Percentiles rank a stretch among this genome's conserved stretches.
Conservation (phyloP, 1,284 basidiomycete genomes). For the Bondarzewia mesenterica region DNA sequence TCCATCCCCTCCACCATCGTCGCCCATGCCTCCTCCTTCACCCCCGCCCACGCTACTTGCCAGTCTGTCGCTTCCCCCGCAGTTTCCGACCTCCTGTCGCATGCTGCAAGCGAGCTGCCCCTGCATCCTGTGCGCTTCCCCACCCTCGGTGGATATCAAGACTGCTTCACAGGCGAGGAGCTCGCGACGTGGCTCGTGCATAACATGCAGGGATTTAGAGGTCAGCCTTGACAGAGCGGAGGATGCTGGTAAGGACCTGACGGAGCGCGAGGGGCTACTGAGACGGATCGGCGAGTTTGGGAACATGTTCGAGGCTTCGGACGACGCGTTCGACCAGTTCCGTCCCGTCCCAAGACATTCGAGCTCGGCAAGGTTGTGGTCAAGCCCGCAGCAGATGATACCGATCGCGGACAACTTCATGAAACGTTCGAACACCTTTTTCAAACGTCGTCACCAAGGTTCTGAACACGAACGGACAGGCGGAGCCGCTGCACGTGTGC, state of each 20-base stretch:
- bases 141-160: slow-evolving; percentile 80
- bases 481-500: slow-evolving; percentile 60
- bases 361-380: slow-evolving; percentile 46
- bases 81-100: slow-evolving; percentile 61
- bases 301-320: slow-evolving; percentile 66
- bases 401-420: slow-evolving; percentile 48
- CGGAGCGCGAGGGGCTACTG: slow-evolving; percentile 67
- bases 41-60: slow-evolving; percentile 60
- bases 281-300: slow-evolving; percentile 76
- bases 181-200: slow-evolving; percentile 69
- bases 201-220: slow-evolving; percentile 60
- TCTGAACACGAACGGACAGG: slow-evolving; percentile 33
- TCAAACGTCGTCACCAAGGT: slow-evolving; percentile 71
- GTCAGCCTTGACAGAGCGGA: slow-evolving; percentile 72
- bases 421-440: slow-evolving; percentile 60
- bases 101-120: slow-evolving; percentile 55
- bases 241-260: slow-evolving; percentile 70
- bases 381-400: slow-evolving; percentile 24
- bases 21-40: slow-evolving; percentile 30
- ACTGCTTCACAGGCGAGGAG: slow-evolving; percentile 79
- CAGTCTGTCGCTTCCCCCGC: slow-evolving; percentile 60
- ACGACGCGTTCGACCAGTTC: slow-evolving; percentile 77
- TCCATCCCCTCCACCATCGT: slow-evolving; percentile 20
- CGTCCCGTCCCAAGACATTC: slow-evolving; percentile 74
- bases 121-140: slow-evolving; percentile 67